Base-by-base conservation (phyloP, 352 stramenopile species). In the Globisporangium spiculum region DNA sequence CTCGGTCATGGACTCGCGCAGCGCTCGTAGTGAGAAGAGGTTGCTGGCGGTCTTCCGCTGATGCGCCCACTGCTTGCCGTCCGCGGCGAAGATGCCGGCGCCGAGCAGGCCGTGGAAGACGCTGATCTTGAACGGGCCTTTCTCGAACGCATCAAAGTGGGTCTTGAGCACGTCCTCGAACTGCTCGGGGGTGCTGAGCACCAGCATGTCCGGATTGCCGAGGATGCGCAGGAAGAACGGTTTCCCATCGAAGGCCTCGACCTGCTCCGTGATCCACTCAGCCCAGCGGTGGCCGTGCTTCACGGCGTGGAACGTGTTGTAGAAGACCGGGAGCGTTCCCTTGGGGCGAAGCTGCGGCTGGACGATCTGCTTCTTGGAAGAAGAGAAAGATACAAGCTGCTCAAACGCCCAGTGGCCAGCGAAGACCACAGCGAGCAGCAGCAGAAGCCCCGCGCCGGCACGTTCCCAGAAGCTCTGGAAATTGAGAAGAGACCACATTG, bases 41-140 rank as follows among this genome's bases (percentile, higher is more conserved):
- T 76, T 69, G 46, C 67, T 69, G 8, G 59, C 69, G 22, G 68
- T 62, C 52, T 78, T 79, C 56, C 74, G 68, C 59, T 83, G 76
- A 27, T 67, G 60, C 6, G 57, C 57, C 76, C 74, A 83, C 7
- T 55, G 60, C 5, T 65, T 67, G 34, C 76, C 76, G 36, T 81
- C 74, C 14, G 68, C 67, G 7, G 69, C 65, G 30, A 80, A 65
- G 64, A 83, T 67, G 10, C 74, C 41, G 41, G 41, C 16, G 41
- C 41, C 41, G 16, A 50, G 41, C 41, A 50, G 16, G 16, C 16
- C 41, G 16, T 3, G 41, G 5, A 50, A 50, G 16, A 50, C 6
- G 41, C 16, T 50, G 16, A 50, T 50, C 16, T 50, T 50, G 16
- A 50, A 50, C 41, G 16, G 41, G 0, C 53, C 53, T 10, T 59